Percentiles rank a stretch among this genome's conserved stretches.
These are phyloP conservation scores for Tolypocladium nubicola DNA, from an alignment of 2,329 filamentous ascomycete species.

Conservation along the genomic window DNA sequence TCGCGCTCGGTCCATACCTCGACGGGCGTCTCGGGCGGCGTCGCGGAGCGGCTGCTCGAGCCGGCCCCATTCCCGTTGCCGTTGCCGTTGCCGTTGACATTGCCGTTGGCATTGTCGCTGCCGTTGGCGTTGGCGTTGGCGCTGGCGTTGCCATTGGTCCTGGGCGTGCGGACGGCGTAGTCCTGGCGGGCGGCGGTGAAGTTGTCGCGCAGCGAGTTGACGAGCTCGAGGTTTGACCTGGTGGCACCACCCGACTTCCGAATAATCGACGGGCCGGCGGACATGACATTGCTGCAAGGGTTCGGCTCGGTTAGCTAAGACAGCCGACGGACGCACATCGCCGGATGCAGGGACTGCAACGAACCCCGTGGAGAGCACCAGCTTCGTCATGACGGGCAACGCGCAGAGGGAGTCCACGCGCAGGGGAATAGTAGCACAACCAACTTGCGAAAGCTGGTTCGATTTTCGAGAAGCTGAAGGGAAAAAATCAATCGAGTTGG, in stretches of 20 bases:
- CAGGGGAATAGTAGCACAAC: neutral
- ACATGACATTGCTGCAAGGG: constrained; percentile 63
- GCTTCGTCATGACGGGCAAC: constrained; percentile 51
- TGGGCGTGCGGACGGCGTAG: constrained; percentile 25
- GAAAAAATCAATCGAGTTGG: neutral
- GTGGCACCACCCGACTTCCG: constrained; percentile 59
- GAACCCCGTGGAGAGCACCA: constrained; percentile 80
- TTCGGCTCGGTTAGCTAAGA: constrained; percentile 1
- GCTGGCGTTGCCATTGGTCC: constrained; percentile 22
- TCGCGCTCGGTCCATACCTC: constrained; percentile 60
- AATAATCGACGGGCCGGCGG: constrained; percentile 72
- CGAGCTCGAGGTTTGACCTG: constrained; percentile 88
- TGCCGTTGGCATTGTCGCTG: constrained; percentile 11
- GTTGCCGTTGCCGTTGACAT: constrained; percentile 19
- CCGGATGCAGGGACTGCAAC: constrained; percentile 19
- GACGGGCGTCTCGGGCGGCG: constrained; percentile 14
- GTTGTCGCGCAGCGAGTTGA: constrained; percentile 77
- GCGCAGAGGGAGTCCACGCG: neutral
- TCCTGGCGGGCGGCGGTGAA: constrained; percentile 65
- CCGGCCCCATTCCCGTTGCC: constrained; percentile 17
- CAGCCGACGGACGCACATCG: neutral
- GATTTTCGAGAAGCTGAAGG: neutral
- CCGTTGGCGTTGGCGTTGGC: constrained; percentile 21
- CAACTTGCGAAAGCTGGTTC: neutral
- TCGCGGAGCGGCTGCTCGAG: constrained; percentile 15